Evolutionary conservation across 768 basidiomycete species (phyloP).

Genomic region (Dacryopinax primogenitus): DNA sequence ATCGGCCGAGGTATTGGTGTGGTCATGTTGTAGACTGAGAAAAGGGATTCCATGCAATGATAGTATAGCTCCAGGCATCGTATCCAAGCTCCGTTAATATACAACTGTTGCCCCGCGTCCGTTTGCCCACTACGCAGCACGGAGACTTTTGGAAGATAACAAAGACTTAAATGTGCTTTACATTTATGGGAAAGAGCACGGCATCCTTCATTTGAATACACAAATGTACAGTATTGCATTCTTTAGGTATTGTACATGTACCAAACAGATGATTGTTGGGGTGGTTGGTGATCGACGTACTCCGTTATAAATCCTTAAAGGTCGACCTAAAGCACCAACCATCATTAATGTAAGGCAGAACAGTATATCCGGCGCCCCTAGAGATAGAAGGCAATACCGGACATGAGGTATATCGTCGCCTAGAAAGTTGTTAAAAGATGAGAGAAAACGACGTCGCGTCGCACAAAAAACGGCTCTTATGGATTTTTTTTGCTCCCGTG

Average conservation of each 20-base stretch:
- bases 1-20: constrained; percentile 45
- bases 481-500: not conserved
- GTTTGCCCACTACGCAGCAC: too few relatives aligned
- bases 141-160: too few relatives aligned
- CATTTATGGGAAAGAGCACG: not conserved
- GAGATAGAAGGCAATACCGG: not conserved
- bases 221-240: not conserved
- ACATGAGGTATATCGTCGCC: constrained; percentile 1
- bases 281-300: constrained; percentile 5
- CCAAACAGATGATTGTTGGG: not conserved
- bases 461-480: not conserved
- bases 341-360: not conserved
- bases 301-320: not conserved
- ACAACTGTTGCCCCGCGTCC: too few relatives aligned
- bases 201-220: not conserved
- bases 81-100: too few relatives aligned
- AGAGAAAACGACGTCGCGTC: not conserved
- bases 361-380: not conserved
- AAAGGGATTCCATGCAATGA: not conserved
- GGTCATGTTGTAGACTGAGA: constrained; percentile 63
- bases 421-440: not conserved
- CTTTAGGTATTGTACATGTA: too few relatives aligned
- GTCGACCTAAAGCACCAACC: constrained; percentile 5
- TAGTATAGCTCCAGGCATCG: too few relatives aligned
- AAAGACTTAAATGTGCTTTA: too few relatives aligned